Conservation (phyloP, 345 rosid species). For the Salix brachista region DNA sequence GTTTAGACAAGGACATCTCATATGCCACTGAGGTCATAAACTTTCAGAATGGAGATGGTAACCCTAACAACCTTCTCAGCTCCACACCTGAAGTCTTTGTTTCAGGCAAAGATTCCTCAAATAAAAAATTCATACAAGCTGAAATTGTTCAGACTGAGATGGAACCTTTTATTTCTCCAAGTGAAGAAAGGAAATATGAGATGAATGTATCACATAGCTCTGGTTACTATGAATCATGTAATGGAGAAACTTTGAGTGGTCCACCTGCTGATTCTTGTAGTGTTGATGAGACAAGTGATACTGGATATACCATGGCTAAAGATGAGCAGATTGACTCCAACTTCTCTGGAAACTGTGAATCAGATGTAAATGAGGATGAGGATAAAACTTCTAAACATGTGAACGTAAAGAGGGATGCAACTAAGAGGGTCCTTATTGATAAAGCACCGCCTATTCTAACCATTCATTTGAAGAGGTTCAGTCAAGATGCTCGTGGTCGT, state of each 20-base stretch:
- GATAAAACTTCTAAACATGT: constrained; percentile 36
- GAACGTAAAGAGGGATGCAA: constrained; percentile 87
- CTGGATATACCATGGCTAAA: constrained; percentile 16
- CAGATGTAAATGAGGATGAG: constrained; percentile 39
- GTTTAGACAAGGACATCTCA: constrained; percentile 15
- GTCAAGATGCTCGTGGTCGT: constrained; percentile 93
- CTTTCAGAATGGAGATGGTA: constrained; percentile 30
- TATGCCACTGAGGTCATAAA: constrained; percentile 21
- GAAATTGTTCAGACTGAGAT: constrained; percentile 23
- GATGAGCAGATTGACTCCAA: constrained; percentile 26
- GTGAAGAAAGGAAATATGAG: constrained; percentile 16
- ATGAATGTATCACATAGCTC: constrained; percentile 24
- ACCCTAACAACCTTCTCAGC: constrained; percentile 9
- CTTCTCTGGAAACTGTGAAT: constrained; percentile 33
- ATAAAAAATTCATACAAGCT: constrained; percentile 21
- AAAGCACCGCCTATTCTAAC: constrained; percentile 81
- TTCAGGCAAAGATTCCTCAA: constrained; percentile 20
- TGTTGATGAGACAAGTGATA: constrained; percentile 29
- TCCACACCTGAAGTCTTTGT: constrained; percentile 18
- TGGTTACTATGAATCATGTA: constrained; percentile 17
- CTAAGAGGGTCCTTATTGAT: constrained; percentile 68
- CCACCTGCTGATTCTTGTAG: constrained; percentile 30
- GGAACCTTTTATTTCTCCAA: constrained; percentile 14
- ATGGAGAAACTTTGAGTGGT: constrained; percentile 30
- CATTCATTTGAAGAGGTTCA: constrained; percentile 88